Evolutionary conservation across 306 rosid species (phyloP).

Genomic region (Prunus mongolica): DNA sequence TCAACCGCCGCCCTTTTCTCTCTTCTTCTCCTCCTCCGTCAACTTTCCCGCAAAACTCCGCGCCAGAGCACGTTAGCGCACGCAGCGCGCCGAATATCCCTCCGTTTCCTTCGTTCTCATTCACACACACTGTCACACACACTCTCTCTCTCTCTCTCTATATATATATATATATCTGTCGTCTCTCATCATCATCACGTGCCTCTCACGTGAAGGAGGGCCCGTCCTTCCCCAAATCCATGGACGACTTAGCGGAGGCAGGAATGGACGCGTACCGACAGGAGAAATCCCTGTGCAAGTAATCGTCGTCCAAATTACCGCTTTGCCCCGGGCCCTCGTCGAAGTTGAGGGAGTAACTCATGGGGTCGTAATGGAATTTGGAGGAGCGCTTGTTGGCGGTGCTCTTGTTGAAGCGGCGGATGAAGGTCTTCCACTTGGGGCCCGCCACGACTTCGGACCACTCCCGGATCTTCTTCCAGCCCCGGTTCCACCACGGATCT

Average conservation of each 20-base stretch:
- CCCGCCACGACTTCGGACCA: conserved; percentile 72
- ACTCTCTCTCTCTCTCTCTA: not conserved
- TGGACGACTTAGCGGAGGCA: conserved; percentile 37
- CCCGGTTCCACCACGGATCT: conserved; percentile 42
- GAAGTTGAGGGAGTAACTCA: conserved; percentile 66
- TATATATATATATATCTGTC: too few species aligned
- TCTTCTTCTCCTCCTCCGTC: not conserved
- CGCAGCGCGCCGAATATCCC: not conserved
- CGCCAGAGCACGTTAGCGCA: not conserved
- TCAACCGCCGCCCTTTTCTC: not conserved
- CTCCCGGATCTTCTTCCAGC: conserved; percentile 52
- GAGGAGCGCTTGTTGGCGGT: not conserved
- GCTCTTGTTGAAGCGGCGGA: conserved; percentile 47
- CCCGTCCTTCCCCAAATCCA: conserved; percentile 42
- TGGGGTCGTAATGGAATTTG: conserved; percentile 50
- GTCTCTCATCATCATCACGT: conserved; percentile 3
- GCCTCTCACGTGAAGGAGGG: conserved; percentile 32
- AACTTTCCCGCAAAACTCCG: not conserved
- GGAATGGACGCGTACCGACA: conserved; percentile 53
- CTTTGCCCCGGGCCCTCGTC: conserved; percentile 44
- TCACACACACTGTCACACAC: not conserved
- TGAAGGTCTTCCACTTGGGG: conserved; percentile 73
- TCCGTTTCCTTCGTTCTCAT: not conserved
- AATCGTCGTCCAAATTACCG: conserved; percentile 15
- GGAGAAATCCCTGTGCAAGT: conserved; percentile 40